Conservation (phyloP, 2,329 filamentous ascomycete species). For the Teratosphaeria gauchensis region DNA sequence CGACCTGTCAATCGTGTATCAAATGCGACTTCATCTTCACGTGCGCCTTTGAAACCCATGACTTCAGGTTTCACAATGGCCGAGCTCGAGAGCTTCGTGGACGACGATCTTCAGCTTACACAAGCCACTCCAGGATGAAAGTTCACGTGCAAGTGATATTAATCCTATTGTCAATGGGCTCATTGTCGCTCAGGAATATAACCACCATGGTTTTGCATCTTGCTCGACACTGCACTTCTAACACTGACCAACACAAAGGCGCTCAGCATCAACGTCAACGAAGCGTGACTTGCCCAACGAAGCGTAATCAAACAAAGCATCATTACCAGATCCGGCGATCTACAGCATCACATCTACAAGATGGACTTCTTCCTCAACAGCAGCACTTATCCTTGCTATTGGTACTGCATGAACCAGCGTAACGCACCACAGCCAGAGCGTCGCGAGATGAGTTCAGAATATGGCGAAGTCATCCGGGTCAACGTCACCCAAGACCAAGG, state of each 20-base stretch:
- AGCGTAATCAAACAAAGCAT: background rate
- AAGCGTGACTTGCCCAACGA: background rate
- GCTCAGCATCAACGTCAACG: background rate
- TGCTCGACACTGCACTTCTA: background rate
- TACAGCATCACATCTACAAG: background rate
- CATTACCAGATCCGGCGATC: background rate
- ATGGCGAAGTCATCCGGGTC: constrained; percentile 1
- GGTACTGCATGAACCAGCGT: background rate
- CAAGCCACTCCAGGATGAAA: constrained; percentile 15
- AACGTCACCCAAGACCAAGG: background rate
- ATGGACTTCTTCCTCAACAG: background rate
- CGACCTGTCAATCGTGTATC: background rate
- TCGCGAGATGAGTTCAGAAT: background rate
- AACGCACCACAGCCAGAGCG: background rate
- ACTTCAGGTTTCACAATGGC: constrained; percentile 18
- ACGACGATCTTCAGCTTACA: constrained; percentile 27
- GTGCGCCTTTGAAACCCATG: background rate
- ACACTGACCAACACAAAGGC: background rate
- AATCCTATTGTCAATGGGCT: background rate
- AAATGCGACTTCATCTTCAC: background rate
- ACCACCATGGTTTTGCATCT: background rate
- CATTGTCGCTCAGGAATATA: background rate
- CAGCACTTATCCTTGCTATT: background rate
- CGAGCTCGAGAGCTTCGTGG: constrained; percentile 26
- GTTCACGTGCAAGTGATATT: background rate